Percentiles rank a stretch among this genome's conserved stretches.
These are phyloP conservation scores for Bassia scoparia DNA, from an alignment of 148 eudicot species.

Conservation along the genomic window DNA sequence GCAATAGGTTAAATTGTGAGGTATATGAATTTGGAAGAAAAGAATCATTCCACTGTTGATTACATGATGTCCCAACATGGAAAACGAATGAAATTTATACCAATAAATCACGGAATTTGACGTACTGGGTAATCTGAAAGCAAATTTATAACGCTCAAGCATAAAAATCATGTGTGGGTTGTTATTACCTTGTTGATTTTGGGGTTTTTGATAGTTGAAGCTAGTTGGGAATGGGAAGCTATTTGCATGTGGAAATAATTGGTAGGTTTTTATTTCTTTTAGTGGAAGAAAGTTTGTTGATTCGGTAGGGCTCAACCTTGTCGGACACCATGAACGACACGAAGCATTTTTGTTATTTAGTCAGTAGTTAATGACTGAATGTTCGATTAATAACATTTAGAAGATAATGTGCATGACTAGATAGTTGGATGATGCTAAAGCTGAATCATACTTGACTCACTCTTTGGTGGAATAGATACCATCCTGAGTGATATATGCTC, in stretches of 20 bases:
- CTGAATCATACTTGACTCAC: slow-evolving; percentile 2
- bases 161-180: background rate
- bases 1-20: background rate
- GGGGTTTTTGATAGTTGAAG: slow-evolving; percentile 14
- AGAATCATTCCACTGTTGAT: slow-evolving; percentile 16
- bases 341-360: slow-evolving; percentile 4
- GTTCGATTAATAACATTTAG: background rate
- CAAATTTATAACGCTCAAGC: background rate
- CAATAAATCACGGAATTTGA: background rate
- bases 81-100: background rate
- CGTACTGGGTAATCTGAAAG: background rate
- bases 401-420: slow-evolving; percentile 12
- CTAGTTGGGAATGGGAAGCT: slow-evolving; percentile 19
- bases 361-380: background rate
- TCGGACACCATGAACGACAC: background rate
- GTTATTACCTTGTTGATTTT: background rate
- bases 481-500: background rate
- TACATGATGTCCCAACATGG: background rate
- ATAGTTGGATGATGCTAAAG: slow-evolving; percentile 9
- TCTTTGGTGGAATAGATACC: background rate
- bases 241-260: slow-evolving; percentile 7
- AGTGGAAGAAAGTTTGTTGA: slow-evolving; percentile 6
- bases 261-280: background rate
- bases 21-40: slow-evolving; percentile 13
- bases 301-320: background rate